phyloP scores from a whole-genome alignment of 1,284 basidiomycete species.

The Marasmius oreades region DNA sequence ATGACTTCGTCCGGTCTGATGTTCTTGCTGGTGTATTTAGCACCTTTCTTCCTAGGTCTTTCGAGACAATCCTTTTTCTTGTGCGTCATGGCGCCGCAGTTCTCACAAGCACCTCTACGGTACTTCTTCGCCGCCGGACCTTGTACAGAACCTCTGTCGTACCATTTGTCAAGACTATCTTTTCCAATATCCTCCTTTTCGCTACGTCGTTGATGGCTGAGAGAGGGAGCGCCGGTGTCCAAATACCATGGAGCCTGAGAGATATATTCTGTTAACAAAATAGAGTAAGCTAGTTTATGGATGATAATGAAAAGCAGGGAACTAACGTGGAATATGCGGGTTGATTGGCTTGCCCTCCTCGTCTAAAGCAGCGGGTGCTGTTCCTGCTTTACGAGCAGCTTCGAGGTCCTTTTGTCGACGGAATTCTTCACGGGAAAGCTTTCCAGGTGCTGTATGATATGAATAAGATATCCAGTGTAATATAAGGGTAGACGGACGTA shows the following conservation, averaged over 20 bases:
- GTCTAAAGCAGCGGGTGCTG: constrained; percentile 91
- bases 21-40: constrained; percentile 88
- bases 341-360: constrained; percentile 95
- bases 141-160: constrained; percentile 83
- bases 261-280: constrained; percentile 69
- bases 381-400: constrained; percentile 95
- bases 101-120: constrained; percentile 97
- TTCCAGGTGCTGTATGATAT: constrained; percentile 44
- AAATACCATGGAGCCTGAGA: constrained; percentile 99
- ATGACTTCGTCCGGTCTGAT: constrained; percentile 91
- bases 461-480: neutral
- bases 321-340: constrained; percentile 93
- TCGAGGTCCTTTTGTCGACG: constrained; percentile 94
- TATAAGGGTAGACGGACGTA: neutral
- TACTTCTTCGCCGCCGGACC: constrained; percentile 94
- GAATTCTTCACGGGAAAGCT: constrained; percentile 91
- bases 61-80: constrained; percentile 91
- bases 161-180: constrained; percentile 86
- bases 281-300: constrained; percentile 5
- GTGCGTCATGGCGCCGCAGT: constrained; percentile 97
- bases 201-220: constrained; percentile 85
- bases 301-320: neutral
- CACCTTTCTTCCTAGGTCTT: constrained; percentile 93
- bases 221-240: constrained; percentile 85
- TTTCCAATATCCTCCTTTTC: constrained; percentile 64